Base-by-base conservation (phyloP, 352 stramenopile species). In the Aphanomyces stellatus region DNA sequence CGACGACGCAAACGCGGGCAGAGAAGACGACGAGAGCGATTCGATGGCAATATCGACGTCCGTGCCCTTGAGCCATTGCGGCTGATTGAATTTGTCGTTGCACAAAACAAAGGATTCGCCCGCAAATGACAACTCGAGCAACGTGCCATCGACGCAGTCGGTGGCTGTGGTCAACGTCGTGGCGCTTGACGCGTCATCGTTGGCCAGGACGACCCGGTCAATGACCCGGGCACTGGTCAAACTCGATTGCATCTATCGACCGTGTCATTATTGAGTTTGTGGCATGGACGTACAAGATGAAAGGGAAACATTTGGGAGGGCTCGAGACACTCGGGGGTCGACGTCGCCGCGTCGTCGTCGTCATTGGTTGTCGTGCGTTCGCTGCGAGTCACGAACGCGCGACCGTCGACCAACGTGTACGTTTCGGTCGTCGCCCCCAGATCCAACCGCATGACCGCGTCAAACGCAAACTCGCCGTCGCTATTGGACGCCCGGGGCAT, bases 31-130 rank as follows among this genome's bases (percentile, higher is more conserved):
- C 24, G 57, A 51, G 24, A 74, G 42, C 10, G 68, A 53, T 42
- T 66, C 40, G 51, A 74, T 41, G 25, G 37, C 53, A 17, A 53
- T 55, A 10, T 70, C 35, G 15, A 74, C n/a, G 35, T 76, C 71
- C 19, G 62, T 55, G 30, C 65, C 64, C n/a, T 67, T 46, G 25
- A 74, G 19, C n/a, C n/a, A n/a, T n/a, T n/a, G n/a, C n/a, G n/a
- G n/a, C 40, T 51, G 34, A 8, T 60, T 53, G 25, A 69, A 24
- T 41, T 62, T 68, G 27, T 30, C 61, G 11, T n/a, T 67, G 60
- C 73, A 79, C 33, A 76, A 71, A 24, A 79, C 71, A 48, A 66
- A 79, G 34, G 71, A 60, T 64, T 76, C 73, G 27, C 68, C 62
- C 19, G 71, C 68, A 49, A 79, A 74, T 4, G 53, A 37, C 17